Evolutionary conservation across 108 stramenopile species (phyloP), one percentile per base, ranked within the genome.

Genomic region (Asterionellopsis glacialis): DNA sequence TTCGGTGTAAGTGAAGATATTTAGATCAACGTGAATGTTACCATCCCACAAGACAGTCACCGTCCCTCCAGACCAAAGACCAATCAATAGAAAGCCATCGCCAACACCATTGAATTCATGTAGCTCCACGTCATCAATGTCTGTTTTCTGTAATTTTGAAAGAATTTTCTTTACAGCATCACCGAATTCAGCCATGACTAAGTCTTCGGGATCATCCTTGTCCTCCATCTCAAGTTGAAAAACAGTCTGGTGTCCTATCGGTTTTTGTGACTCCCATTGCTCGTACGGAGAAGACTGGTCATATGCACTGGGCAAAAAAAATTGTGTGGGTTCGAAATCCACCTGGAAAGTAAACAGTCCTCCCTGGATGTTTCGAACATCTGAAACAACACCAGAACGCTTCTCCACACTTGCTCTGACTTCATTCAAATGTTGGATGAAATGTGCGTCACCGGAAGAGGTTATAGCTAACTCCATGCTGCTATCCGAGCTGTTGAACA

Each of bases 41-140:
- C 87, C 87, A 62, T 88, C 87, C 83, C 84, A 88, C 18, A 81
- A 69, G 10, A 71, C 57, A 15, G 64, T 45, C 2, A 80, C 49
- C 24, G 64, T 72, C 19, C 73, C 83, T 40, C 52, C 55, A 0
- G 55, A 45, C 24, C 60, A 67, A 55, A 66, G 39, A 0, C 65
- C 76, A 48, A 80, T 45, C 49, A 63, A 53, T 7, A 85, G 57
- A 25, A 61, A 56, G 43, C 90, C 90, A 25, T 88, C 72, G 16
- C 87, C 87, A 26, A 85, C 71, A 40, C 41, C 59, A 4, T 23
- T 44, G 5, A 40, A n/a, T 13, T 41, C 56, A 11, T 19, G n/a
- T 2, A 57, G n/a, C 11, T 57, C 56, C n/a, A 26, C 16, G 1
- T 45, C 56, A 2, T 57, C 40, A 16, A 9, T 2, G 9, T 48